Percentiles rank a stretch among this genome's conserved stretches.
Evolutionary conservation across 805 yeast genomes (phyloP).

Genomic region (Wickerhamiella dianesei): DNA sequence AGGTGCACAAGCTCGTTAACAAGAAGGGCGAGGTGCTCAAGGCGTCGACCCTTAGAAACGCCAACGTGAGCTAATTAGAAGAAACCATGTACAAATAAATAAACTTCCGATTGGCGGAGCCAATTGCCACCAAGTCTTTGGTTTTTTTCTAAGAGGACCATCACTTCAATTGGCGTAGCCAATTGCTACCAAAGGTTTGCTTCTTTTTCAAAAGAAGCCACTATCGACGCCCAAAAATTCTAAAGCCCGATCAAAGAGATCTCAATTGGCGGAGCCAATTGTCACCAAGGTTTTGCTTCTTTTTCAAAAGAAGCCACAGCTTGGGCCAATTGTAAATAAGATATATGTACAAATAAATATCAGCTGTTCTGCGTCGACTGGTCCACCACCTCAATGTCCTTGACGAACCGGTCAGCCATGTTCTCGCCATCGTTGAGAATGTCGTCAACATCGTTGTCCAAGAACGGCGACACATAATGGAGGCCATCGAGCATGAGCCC

Average conservation of each 20-base stretch:
- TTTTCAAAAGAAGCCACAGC: conserved; percentile 60
- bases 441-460: not conserved
- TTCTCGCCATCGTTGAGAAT: not conserved
- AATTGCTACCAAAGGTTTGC: too few species aligned
- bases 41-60: conserved; percentile 57
- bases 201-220: too few species aligned
- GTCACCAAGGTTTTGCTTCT: too few species aligned
- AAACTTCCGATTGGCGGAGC: too few species aligned
- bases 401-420: not conserved
- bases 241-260: too few species aligned
- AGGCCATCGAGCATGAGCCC: conserved; percentile 55
- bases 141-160: too few species aligned
- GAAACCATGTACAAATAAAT: not conserved
- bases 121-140: too few species aligned
- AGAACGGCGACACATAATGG: not conserved
- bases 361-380: not conserved
- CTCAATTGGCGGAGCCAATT: too few species aligned
- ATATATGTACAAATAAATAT: not conserved
- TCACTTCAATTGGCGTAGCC: too few species aligned
- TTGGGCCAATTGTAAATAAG: conserved; percentile 32
- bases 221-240: too few species aligned
- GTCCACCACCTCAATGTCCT: not conserved
- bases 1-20: conserved; percentile 60
- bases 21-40: conserved; percentile 66
- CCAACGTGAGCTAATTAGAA: conserved; percentile 41